These are phyloP conservation scores for Solanum pennellii DNA, from an alignment of 257 asterid genomes.

Conservation along the genomic window DNA sequence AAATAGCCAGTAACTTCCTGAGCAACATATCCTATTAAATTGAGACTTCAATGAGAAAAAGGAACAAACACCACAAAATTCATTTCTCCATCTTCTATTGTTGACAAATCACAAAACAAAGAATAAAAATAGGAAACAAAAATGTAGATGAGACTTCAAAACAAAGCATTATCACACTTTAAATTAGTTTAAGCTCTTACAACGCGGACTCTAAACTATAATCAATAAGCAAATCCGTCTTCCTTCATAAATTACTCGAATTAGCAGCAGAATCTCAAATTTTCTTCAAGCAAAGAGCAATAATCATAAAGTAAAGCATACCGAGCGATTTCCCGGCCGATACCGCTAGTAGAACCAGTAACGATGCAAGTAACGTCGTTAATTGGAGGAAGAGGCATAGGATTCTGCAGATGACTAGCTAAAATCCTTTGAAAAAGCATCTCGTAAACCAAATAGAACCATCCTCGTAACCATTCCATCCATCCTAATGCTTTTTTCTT, in stretches of 20 bases:
- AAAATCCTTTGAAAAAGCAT: conserved; percentile 84
- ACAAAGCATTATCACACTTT: not conserved
- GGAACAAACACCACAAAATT: not conserved
- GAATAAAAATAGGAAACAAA: not conserved
- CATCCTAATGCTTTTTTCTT: conserved; percentile 72
- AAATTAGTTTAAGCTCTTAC: not conserved
- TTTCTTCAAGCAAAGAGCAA: not conserved
- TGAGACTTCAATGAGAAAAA: not conserved
- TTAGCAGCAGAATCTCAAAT: not conserved
- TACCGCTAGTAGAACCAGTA: conserved; percentile 97
- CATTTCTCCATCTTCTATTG: not conserved
- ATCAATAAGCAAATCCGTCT: not conserved
- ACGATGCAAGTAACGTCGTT: conserved; percentile 70
- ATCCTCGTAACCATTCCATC: conserved; percentile 82
- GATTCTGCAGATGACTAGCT: conserved; percentile 80
- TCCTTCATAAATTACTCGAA: not conserved
- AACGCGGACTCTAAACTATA: not conserved
- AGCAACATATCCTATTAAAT: not conserved
- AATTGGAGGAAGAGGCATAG: conserved; percentile 80
- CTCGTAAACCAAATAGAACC: conserved; percentile 62
- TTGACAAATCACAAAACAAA: not conserved
- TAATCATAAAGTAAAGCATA: not conserved
- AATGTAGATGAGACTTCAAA: not conserved
- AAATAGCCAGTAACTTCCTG: not conserved
- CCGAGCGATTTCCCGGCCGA: conserved; percentile 91